Evolutionary conservation across 495 filamentous ascomycete species (phyloP).

Genomic region (Penicillium pancosmium): DNA sequence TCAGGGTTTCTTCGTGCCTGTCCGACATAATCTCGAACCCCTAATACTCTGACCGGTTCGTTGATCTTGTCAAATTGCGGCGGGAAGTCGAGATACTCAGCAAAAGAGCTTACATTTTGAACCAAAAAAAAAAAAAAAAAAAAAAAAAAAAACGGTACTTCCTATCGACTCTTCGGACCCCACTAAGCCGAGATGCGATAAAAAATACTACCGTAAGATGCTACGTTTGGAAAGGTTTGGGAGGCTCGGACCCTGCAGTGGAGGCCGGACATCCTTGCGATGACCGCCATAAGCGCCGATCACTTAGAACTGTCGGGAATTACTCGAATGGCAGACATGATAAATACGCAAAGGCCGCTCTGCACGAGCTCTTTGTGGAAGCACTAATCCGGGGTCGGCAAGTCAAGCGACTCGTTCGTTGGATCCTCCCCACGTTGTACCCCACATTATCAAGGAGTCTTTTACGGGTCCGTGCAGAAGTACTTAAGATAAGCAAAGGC

Average conservation of each 20-base stretch:
- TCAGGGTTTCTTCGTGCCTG: not conserved
- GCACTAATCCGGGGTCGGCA: not conserved
- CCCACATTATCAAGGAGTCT: slow-evolving; percentile 4
- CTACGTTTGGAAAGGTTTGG: slow-evolving; percentile 9
- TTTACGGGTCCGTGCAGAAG: not conserved
- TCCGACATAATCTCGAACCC: no score
- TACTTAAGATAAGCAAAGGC: not conserved
- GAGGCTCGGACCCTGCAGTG: slow-evolving; percentile 13
- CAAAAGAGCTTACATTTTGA: not conserved
- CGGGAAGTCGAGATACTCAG: no score
- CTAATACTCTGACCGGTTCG: no score
- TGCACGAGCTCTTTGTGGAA: not conserved
- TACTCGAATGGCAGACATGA: not conserved
- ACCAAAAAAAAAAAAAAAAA: no score
- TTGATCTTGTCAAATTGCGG: no score
- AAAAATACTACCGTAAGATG: slow-evolving; percentile 16
- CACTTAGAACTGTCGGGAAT: not conserved
- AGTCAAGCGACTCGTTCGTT: not conserved
- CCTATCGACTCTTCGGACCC: slow-evolving; percentile 1
- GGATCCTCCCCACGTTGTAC: slow-evolving; percentile 1
- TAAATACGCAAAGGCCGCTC: not conserved
- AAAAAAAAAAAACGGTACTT: no score
- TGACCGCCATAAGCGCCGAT: slow-evolving; percentile 5
- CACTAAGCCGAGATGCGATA: not conserved
- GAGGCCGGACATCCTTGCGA: slow-evolving; percentile 13